phyloP scores from a whole-genome alignment of 768 basidiomycete species.

The Lentinula boryana region DNA sequence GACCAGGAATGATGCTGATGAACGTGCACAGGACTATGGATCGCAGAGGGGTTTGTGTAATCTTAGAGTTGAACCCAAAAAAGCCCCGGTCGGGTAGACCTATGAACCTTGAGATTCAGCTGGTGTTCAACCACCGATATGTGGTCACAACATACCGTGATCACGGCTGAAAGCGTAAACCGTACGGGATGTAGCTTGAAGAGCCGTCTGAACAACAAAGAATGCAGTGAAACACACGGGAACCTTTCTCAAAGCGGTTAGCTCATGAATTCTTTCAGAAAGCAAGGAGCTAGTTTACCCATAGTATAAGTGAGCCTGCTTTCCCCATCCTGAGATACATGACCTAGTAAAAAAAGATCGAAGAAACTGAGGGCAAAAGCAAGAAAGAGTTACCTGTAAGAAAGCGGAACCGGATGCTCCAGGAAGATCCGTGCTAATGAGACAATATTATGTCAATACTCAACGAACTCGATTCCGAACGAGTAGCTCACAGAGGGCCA shows the following conservation, averaged over 20 bases:
- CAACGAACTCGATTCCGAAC: neutral
- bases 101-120: constrained; percentile 11
- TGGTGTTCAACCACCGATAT: neutral
- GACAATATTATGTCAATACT: constrained; percentile 8
- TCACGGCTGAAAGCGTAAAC: constrained; percentile 84
- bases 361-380: neutral
- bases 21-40: constrained; percentile 71
- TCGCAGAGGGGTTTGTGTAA: constrained; percentile 70
- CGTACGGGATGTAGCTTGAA: constrained; percentile 79
- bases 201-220: constrained; percentile 75
- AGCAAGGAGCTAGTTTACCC: constrained; percentile 37
- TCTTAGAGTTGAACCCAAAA: constrained; percentile 60
- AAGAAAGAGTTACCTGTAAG: constrained; percentile 39
- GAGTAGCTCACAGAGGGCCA: constrained; percentile 53
- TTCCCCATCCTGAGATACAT: constrained; percentile 74
- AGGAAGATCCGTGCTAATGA: constrained; percentile 51
- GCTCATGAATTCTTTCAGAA: neutral
- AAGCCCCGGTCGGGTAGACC: constrained; percentile 74
- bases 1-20: constrained; percentile 61
- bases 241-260: constrained; percentile 27
- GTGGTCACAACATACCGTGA: constrained; percentile 36
- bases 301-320: constrained; percentile 68
- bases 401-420: constrained; percentile 69
- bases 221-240: constrained; percentile 84
- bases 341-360: constrained; percentile 37